Evolutionary conservation across 768 basidiomycete genomes (phyloP), one percentile per base, ranked within the genome.

Genomic region (Psilocybe cubensis): DNA sequence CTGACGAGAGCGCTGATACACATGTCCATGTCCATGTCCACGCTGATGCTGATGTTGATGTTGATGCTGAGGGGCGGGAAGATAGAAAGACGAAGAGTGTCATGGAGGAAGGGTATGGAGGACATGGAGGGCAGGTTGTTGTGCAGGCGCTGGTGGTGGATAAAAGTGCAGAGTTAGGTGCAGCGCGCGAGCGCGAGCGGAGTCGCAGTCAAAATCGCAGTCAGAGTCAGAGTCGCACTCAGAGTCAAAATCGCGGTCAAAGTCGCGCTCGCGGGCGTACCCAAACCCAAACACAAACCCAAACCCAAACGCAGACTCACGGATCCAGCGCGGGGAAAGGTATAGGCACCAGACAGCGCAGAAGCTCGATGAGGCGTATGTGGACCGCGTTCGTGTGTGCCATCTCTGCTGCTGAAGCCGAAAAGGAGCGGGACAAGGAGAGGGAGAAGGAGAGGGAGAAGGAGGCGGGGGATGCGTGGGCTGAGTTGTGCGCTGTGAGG

Each of bases 311-410:
- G 12, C 48, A 33, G 27, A 29, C 38, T 9, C 40, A 41, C 11
- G 42, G 42, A 2, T 21, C 35, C 10, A 23, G 35, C 25, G n/a
- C 2, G 1, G 41, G n/a, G n/a, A 52, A 18, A 17, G 33, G 14
- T 14, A 24, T 20, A 18, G 5, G n/a, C 25, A 40, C 18, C 29
- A 35, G 44, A 23, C 29, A 29, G 20, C 18, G 50, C 14, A 38
- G 31, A 23, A 31, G 50, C n/a, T 52, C 56, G 2, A 44, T 52
- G 33, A 28, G 33, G 27, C 35, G 33, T 11, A n/a, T 52, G 8
- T 57, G 42, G 41, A 46, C 46, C n/a, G 43, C 44, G 1, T 28
- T 57, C 11, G 43, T 57, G 2, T 52, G 56, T 25, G 56, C 43
- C 17, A 51, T 33, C 42, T 12, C 23, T 20, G 31, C 18, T 6